phyloP scores from a whole-genome alignment of 805 yeast genomes.

The Kazachstania viticola region DNA sequence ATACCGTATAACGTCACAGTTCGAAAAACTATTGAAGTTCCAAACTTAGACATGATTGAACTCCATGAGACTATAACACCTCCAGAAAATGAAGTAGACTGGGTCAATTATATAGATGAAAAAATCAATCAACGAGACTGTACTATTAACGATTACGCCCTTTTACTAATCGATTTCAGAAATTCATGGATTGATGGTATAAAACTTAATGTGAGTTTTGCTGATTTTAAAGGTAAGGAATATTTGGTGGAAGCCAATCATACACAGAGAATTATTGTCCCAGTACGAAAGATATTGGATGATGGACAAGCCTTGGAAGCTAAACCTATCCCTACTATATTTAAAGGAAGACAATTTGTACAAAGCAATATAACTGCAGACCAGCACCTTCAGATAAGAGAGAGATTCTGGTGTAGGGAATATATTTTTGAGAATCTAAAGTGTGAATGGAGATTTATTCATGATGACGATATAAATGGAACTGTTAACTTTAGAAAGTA shows the following conservation, averaged over 20 bases:
- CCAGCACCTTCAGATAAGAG: constrained; percentile 45
- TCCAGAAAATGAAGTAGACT: constrained; percentile 12
- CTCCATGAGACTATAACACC: constrained; percentile 27
- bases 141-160: constrained; percentile 39
- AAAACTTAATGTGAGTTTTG: constrained; percentile 26
- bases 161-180: constrained; percentile 62
- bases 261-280: constrained; percentile 55
- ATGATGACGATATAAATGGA: constrained; percentile 10
- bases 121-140: constrained; percentile 4
- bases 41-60: constrained; percentile 64
- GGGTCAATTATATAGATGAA: constrained; percentile 17
- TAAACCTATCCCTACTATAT: constrained; percentile 55
- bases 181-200: constrained; percentile 67
- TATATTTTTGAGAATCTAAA: constrained; percentile 43
- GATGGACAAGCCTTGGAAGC: constrained; percentile 25
- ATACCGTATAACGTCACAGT: constrained; percentile 27
- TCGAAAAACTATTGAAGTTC: constrained; percentile 51
- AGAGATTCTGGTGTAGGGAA: constrained; percentile 74
- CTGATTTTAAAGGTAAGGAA: constrained; percentile 16
- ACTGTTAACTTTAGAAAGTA: constrained; percentile 18
- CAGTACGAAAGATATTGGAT: constrained; percentile 43
- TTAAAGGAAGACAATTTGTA: constrained; percentile 55
- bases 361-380: constrained; percentile 37
- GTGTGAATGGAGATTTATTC: constrained; percentile 49
- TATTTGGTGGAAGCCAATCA: constrained; percentile 32